Evolutionary conservation across 768 basidiomycete species (phyloP).

Genomic region (Collybia mongolica): DNA sequence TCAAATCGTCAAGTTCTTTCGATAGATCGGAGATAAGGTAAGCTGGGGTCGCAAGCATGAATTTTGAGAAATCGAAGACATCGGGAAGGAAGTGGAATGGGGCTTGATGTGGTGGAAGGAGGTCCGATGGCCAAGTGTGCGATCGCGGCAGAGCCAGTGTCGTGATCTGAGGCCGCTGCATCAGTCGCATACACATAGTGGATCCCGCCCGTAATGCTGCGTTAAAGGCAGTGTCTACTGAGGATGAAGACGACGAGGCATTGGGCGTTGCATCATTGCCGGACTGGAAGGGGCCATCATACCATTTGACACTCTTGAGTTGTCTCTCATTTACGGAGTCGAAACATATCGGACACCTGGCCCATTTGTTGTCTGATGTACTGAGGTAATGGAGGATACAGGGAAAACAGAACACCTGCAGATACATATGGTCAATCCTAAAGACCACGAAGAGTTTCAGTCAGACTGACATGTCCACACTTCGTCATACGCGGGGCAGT

Average conservation of each 20-base stretch:
- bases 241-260: constrained; percentile 46
- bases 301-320: constrained; percentile 93
- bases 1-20: constrained; percentile 71
- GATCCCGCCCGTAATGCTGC: constrained; percentile 52
- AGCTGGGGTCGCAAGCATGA: constrained; percentile 93
- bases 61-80: constrained; percentile 82
- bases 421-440: neutral
- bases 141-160: constrained; percentile 94
- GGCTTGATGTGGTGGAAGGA: constrained; percentile 87
- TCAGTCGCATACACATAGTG: constrained; percentile 78
- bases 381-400: constrained; percentile 91
- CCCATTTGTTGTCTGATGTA: constrained; percentile 86
- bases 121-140: constrained; percentile 89
- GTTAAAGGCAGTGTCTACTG: constrained; percentile 31
- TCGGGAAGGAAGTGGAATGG: constrained; percentile 97
- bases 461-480: constrained; percentile 87
- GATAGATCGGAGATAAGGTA: constrained; percentile 78
- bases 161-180: constrained; percentile 92
- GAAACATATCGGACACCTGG: constrained; percentile 93
- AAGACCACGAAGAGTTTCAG: constrained; percentile 8
- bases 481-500: constrained; percentile 92
- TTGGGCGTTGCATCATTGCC: constrained; percentile 29
- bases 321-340: constrained; percentile 90
- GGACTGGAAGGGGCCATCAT: constrained; percentile 45
- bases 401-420: constrained; percentile 89